phyloP scores from a whole-genome alignment of 2,329 filamentous ascomycete genomes.

The Pseudophaeomoniella oleicola region DNA sequence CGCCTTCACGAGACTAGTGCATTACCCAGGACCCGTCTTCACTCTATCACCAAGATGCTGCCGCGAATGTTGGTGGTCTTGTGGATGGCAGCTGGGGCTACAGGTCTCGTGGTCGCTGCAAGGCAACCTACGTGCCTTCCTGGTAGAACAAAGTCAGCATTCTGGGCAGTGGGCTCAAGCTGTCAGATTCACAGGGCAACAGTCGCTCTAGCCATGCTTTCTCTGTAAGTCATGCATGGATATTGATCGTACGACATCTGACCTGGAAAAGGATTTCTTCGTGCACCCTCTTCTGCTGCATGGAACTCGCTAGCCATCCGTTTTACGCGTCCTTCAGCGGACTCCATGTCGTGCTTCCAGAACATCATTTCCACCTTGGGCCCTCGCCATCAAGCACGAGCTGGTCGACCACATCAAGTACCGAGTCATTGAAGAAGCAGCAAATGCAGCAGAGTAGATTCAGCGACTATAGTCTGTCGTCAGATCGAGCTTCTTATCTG shows the following conservation, averaged over 20 bases:
- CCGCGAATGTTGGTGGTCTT: conserved; percentile 19
- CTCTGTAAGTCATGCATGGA: conserved; percentile 17
- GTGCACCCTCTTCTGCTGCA: conserved; percentile 22
- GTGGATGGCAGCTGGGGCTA: conserved; percentile 22
- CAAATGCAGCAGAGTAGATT: background rate
- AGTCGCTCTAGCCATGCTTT: conserved; percentile 18
- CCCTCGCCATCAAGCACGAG: background rate
- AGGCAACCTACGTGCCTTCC: conserved; percentile 20
- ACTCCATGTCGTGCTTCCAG: conserved; percentile 14
- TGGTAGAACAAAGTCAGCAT: conserved; percentile 10
- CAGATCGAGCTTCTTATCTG: background rate
- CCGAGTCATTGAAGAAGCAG: background rate
- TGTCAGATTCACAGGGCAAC: conserved; percentile 21
- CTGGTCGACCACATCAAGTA: background rate
- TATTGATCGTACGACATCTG: background rate
- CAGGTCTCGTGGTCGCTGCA: conserved; percentile 21
- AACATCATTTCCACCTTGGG: conserved; percentile 12
- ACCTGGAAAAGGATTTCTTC: conserved; percentile 15
- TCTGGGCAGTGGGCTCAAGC: conserved; percentile 21
- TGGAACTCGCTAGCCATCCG: conserved; percentile 21
- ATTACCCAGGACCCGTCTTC: conserved; percentile 17
- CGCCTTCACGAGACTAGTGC: conserved; percentile 13
- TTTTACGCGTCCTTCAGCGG: conserved; percentile 23
- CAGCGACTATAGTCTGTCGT: background rate
- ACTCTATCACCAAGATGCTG: conserved; percentile 19